phyloP scores from a whole-genome alignment of 2,329 filamentous ascomycete genomes.

The Cryphonectria radicalis region DNA sequence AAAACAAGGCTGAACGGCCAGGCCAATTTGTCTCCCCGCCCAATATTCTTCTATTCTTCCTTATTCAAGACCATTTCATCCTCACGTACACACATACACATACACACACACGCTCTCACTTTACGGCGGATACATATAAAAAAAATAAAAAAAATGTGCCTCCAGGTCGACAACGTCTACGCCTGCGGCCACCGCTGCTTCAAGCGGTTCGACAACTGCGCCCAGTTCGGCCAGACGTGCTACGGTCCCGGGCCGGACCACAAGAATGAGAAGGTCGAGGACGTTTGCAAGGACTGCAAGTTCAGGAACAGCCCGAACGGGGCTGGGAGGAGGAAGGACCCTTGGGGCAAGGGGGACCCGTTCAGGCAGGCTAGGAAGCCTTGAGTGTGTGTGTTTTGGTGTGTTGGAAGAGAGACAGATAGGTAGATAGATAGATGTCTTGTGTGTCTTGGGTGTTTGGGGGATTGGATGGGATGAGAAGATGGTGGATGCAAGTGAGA shows the following conservation, averaged over 20 bases:
- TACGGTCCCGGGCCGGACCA: conserved; percentile 35
- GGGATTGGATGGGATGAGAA: not conserved
- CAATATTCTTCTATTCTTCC: too few species aligned
- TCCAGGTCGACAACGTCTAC: conserved; percentile 34
- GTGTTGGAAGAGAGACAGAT: not conserved
- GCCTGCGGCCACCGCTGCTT: conserved; percentile 35
- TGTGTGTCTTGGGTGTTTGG: not conserved
- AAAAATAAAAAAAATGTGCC: conserved; percentile 31
- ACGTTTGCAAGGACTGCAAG: conserved; percentile 34
- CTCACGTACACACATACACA: too few species aligned
- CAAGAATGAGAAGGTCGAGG: conserved; percentile 26
- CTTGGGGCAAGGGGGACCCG: conserved; percentile 32
- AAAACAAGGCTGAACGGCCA: too few species aligned
- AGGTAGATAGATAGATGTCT: not conserved
- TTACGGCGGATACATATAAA: not conserved
- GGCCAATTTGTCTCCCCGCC: too few species aligned
- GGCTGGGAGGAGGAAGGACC: conserved; percentile 23
- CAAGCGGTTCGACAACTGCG: conserved; percentile 35
- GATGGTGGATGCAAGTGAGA: not conserved
- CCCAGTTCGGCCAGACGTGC: conserved; percentile 33
- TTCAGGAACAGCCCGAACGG: conserved; percentile 18
- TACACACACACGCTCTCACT: too few species aligned
- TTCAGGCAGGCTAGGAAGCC: conserved; percentile 28
- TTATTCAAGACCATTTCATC: too few species aligned
- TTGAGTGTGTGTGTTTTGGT: conserved; percentile 3